Conservation (phyloP, 2,329 filamentous ascomycete genomes). For the Colletotrichum limetticola region DNA sequence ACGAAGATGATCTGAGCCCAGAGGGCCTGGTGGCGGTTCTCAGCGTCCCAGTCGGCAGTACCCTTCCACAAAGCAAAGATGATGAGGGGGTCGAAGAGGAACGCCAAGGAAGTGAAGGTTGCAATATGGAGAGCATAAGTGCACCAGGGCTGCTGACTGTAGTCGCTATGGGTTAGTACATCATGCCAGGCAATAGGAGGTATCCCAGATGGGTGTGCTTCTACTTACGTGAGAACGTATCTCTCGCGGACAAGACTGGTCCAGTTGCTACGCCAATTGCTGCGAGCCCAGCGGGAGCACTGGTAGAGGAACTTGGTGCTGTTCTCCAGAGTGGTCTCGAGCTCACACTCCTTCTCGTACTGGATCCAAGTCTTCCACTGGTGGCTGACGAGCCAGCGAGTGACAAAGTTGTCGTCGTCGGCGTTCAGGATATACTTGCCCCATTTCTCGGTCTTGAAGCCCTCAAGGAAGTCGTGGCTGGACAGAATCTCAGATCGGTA, state of each 20-base stretch:
- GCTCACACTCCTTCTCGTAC: constrained; percentile 89
- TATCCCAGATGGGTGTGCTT: neutral
- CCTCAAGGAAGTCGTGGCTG: constrained; percentile 85
- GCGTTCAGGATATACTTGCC: constrained; percentile 90
- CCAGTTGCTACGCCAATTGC: constrained; percentile 97
- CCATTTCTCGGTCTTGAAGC: constrained; percentile 93
- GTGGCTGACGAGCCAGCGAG: constrained; percentile 92
- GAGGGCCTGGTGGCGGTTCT: constrained; percentile 65
- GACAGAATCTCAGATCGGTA: constrained; percentile 91
- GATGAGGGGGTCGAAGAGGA: constrained; percentile 80
- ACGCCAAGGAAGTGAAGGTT: constrained; percentile 89
- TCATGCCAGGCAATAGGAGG: neutral
- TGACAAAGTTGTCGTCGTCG: constrained; percentile 98
- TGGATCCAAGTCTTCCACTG: constrained; percentile 96
- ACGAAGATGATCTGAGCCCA: constrained; percentile 77
- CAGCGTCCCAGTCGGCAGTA: constrained; percentile 68
- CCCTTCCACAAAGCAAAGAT: constrained; percentile 77
- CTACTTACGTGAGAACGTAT: constrained; percentile 86
- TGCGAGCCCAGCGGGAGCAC: constrained; percentile 93
- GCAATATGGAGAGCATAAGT: constrained; percentile 93
- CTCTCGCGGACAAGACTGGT: constrained; percentile 88
- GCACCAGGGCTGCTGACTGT: constrained; percentile 90
- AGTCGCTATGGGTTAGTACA: constrained; percentile 39
- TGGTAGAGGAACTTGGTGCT: constrained; percentile 91
- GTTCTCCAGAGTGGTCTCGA: constrained; percentile 93